Base-by-base conservation (phyloP, 306 rosid species). In the Erythrophleum fordii region DNA sequence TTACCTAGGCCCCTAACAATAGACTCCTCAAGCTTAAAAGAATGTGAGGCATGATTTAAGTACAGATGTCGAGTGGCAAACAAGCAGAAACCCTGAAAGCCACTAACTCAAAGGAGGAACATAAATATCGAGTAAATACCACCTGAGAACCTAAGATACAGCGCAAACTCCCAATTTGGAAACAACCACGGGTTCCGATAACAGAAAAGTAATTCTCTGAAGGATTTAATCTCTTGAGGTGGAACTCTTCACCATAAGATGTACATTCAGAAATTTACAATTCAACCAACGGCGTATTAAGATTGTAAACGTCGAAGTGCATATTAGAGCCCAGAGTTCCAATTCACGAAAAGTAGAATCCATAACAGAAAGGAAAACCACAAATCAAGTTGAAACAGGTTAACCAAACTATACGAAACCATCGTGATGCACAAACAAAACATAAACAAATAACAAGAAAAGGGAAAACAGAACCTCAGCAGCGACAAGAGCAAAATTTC, bases 401-500 rank as follows among this genome's bases (percentile, higher is more conserved):
- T 14, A 64, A 73, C 11, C 12, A 65, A 65, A 55, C 52, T 34
- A 62, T 28, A 80, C 11, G 3, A 72, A 77, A 55, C 81, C 70
- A 51, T 48, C 37, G 28, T 44, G 55, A 44, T 23, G 26, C 73
- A 17, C 64, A 16, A 35, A 37, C 2, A 12, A 73, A 46, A 49
- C 3, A 31, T 16, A 4, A 35, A 12, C 20, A 71, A 53, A 35
- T 3, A 1, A 73, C 5, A 64, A 26, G 49, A 5, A 48, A 25
- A 2, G 1, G 39, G 45, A 26, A 25, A 69, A 48, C 42, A 39
- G 18, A 29, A 90, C 98, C 97, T 95, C 97, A 5, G 95, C n/a
- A 2, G 97, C 95, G 22, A 95, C 92, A 48, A 90, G 91, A 3
- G 98, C 87, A 49, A 92, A 95, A 80, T 95, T 92, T 0, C 98